phyloP scores from a whole-genome alignment of 2,329 filamentous ascomycete species.

The Hymenoscyphus repandus region DNA sequence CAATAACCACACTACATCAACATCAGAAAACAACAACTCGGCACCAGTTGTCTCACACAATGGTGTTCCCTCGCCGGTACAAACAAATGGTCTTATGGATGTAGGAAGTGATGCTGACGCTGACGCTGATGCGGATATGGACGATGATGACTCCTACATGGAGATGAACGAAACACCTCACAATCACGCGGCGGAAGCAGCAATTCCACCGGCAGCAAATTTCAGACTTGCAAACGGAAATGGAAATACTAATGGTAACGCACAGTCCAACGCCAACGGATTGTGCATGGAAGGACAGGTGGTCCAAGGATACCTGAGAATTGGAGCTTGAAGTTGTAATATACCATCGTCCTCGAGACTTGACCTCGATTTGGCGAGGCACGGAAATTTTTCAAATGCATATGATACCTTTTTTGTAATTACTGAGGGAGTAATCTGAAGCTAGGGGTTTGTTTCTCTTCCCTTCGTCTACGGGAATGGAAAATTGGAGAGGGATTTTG shows the following conservation, averaged over 20 bases:
- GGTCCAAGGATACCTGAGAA: constrained; percentile 1
- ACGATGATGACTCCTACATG: constrained; percentile 49
- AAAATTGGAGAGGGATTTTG: no score
- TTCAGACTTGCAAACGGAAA: constrained; percentile 23
- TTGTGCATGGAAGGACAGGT: not conserved
- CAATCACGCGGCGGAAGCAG: constrained; percentile 17
- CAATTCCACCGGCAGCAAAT: constrained; percentile 14
- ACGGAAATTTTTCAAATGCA: no score
- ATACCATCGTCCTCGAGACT: not conserved
- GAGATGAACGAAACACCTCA: constrained; percentile 37
- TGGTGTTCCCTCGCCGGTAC: not conserved
- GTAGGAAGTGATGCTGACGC: constrained; percentile 14
- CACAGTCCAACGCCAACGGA: not conserved
- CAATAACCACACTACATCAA: constrained; percentile 1
- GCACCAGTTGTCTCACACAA: not conserved
- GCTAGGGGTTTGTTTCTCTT: no score
- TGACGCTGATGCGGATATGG: constrained; percentile 38
- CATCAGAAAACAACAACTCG: not conserved
- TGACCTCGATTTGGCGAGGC: no score
- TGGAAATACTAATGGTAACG: constrained; percentile 8
- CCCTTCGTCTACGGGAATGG: no score
- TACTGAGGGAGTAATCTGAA: no score
- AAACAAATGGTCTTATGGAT: constrained; percentile 4
- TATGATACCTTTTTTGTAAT: no score
- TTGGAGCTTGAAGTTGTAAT: not conserved